Evolutionary conservation across 2,329 filamentous ascomycete genomes (phyloP).

Genomic region (Diaporthe velutina): DNA sequence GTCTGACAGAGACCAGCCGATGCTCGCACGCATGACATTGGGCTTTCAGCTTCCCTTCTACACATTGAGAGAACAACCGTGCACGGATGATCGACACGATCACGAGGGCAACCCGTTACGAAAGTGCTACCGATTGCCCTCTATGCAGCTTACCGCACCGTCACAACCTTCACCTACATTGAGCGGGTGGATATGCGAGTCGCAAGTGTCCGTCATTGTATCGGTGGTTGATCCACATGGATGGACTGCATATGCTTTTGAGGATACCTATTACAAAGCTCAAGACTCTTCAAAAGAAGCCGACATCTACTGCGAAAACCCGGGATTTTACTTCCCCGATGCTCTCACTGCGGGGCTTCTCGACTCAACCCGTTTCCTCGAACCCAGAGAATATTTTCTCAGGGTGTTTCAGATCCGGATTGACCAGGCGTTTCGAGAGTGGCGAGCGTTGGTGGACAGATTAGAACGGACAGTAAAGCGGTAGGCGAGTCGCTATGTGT

Average conservation of each 20-base stretch:
- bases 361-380: background rate
- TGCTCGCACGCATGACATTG: background rate
- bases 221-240: background rate
- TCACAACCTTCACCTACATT: background rate
- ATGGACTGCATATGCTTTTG: slow-evolving; percentile 14
- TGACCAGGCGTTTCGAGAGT: background rate
- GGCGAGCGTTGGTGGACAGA: background rate
- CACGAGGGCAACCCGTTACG: background rate
- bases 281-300: background rate
- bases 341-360: background rate
- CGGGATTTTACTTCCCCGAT: background rate
- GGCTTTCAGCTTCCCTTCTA: slow-evolving; percentile 3
- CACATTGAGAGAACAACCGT: background rate
- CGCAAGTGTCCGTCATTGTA: slow-evolving; percentile 1
- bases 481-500: background rate
- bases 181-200: slow-evolving; percentile 3
- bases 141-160: background rate
- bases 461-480: background rate
- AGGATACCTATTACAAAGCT: background rate
- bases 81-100: background rate
- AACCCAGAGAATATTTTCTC: background rate
- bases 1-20: background rate
- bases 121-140: background rate
- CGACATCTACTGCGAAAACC: background rate
- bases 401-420: background rate